Base-by-base conservation (phyloP, 2,329 filamentous ascomycete genomes). In the Epichloe hybrida region DNA sequence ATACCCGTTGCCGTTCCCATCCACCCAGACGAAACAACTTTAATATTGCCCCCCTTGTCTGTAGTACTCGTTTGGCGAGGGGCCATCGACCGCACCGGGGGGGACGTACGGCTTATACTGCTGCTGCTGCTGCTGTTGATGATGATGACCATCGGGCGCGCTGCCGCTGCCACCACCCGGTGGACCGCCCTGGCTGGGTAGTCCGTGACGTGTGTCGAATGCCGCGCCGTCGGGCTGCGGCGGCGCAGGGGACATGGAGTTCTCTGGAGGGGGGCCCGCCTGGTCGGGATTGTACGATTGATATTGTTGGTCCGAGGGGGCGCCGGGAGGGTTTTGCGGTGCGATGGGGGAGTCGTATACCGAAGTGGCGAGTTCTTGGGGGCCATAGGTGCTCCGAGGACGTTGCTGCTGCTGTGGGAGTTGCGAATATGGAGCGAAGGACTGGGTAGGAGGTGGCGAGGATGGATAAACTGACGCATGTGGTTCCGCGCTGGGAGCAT, bases 311-410 rank as follows among this genome's bases (percentile, higher is more conserved):
- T 55, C 50, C 59, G 57, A 48, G 62, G 55, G 50, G 63, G 55
- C 55, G 47, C 60, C 53, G 52, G 58, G 52, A 34, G 70, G 69
- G 60, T 72, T 74, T 61, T 76, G 72, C 5, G 73, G 65, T 12
- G 73, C 78, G 39, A 86, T 75, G 40, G 85, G 3, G 84, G 84
- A 86, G 64, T 89, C 84, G 61, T 89, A 90, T 9, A 79, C 80
- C 1, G 84, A 86, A 0, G 86, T 88, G 27, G 85, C 83, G 45
- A 91, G 72, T 67, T 91, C 86, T 66, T 90, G 86, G 0, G 86
- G 79, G 31, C 82, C 81, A 58, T 84, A 85, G 11, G 79, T 84
- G 64, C 80, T 84, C 60, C 82, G 77, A 3, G 81, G 82, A 15
- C 77, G 79, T 51, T 78, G 79, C 62, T 67, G 53, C 47, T 59